Percentiles rank a stretch among this genome's conserved stretches.
Conservation (phyloP, 176 grass and related monocot genomes). For the Paspalum notatum region DNA sequence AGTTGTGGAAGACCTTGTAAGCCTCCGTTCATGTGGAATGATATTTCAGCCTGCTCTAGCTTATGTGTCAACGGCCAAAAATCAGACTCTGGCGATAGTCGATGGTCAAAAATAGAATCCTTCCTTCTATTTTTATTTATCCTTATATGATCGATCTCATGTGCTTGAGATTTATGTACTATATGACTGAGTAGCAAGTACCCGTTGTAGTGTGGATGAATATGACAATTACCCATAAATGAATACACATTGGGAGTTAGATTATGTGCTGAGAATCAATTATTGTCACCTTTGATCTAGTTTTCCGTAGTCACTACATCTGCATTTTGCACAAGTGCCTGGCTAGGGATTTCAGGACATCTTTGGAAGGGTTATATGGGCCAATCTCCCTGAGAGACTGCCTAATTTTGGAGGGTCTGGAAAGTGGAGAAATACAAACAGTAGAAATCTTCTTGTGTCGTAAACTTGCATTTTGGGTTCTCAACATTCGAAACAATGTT, state of each 20-base stretch:
- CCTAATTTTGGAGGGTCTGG: neutral
- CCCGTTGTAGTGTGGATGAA: conserved; percentile 1
- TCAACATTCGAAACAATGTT: too few relatives aligned
- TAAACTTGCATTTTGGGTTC: too few relatives aligned
- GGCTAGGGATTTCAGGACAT: neutral
- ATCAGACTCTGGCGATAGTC: too few relatives aligned
- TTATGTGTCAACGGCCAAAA: neutral
- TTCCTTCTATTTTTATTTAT: conserved; percentile 12
- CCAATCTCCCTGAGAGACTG: neutral
- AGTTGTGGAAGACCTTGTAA: conserved; percentile 30
- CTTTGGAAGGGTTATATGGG: neutral
- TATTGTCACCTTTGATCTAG: neutral
- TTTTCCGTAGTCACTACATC: neutral
- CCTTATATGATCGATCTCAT: conserved; percentile 8
- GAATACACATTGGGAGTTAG: conserved; percentile 10
- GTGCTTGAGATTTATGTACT: conserved; percentile 8
- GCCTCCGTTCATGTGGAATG: neutral
- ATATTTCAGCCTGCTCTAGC: conserved; percentile 14
- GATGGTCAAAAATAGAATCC: too few relatives aligned
- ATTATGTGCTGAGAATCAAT: neutral
- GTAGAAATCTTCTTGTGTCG: too few relatives aligned
- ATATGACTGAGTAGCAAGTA: neutral
- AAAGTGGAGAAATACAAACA: neutral
- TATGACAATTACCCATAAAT: conserved; percentile 24
- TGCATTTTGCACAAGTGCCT: neutral